Evolutionary conservation across 345 rosid genomes (phyloP).

Genomic region (Salix dunnii): DNA sequence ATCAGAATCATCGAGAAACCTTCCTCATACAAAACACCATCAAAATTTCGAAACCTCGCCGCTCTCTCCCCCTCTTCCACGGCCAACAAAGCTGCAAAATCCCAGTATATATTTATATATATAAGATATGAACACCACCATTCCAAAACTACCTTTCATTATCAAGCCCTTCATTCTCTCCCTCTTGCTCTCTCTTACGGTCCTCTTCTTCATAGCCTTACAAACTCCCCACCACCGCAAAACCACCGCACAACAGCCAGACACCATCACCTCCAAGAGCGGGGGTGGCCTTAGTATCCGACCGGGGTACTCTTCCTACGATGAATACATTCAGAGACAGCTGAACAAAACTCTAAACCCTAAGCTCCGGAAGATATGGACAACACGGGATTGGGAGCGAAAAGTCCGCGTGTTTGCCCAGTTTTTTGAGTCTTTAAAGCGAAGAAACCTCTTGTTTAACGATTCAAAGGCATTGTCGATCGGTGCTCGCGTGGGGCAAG

Average conservation of each 20-base stretch:
- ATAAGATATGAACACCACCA: not conserved
- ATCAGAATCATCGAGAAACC: no score
- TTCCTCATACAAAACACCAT: no score
- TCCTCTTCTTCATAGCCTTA: slow-evolving; percentile 22
- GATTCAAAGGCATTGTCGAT: slow-evolving; percentile 31
- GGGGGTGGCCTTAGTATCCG: slow-evolving; percentile 33
- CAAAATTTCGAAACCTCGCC: no score
- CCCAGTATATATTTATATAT: no score
- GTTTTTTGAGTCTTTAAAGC: slow-evolving; percentile 28
- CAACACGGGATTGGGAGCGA: slow-evolving; percentile 45
- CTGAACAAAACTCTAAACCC: slow-evolving; percentile 44
- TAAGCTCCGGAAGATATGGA: slow-evolving; percentile 35
- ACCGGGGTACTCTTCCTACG: slow-evolving; percentile 36
- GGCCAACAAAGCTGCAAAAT: no score
- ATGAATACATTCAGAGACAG: slow-evolving; percentile 31
- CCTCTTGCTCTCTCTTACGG: slow-evolving; percentile 21
- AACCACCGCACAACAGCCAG: not conserved
- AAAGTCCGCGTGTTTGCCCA: slow-evolving; percentile 31
- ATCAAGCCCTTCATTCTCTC: slow-evolving; percentile 29
- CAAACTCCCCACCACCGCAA: slow-evolving; percentile 6
- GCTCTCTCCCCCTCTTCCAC: no score
- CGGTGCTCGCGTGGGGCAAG: slow-evolving; percentile 46
- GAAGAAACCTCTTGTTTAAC: slow-evolving; percentile 19
- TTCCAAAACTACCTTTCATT: slow-evolving; percentile 18
- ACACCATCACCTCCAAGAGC: not conserved